phyloP scores from a whole-genome alignment of 495 filamentous ascomycete genomes.

The Aspergillus sclerotioniger region DNA sequence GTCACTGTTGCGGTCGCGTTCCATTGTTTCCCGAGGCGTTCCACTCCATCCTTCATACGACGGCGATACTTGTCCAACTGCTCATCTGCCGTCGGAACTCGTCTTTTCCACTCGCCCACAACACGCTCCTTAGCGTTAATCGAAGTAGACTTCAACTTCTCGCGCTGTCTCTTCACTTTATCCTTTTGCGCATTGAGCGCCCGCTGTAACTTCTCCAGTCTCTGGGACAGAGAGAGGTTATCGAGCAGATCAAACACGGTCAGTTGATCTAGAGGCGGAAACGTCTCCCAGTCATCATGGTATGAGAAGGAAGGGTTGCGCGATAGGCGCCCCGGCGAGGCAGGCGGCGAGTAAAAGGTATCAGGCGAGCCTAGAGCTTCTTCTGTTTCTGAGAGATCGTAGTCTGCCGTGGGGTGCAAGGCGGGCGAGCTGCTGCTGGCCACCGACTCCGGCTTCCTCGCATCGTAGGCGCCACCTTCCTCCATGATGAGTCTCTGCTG shows the following conservation, averaged over 20 bases:
- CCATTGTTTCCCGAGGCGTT: constrained; percentile 81
- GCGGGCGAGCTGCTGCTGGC: constrained; percentile 27
- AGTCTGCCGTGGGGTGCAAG: constrained; percentile 25
- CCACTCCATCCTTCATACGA: constrained; percentile 83
- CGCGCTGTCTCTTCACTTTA: constrained; percentile 76
- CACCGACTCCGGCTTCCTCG: constrained; percentile 26
- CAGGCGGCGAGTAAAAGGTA: constrained; percentile 35
- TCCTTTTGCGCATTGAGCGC: constrained; percentile 77
- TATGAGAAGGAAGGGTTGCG: constrained; percentile 75
- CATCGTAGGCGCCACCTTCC: constrained; percentile 25
- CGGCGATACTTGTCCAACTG: constrained; percentile 87
- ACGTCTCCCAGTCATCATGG: constrained; percentile 85
- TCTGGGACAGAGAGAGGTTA: constrained; percentile 84
- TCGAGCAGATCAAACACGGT: constrained; percentile 92
- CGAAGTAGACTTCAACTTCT: constrained; percentile 63
- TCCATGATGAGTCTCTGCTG: constrained; percentile 47
- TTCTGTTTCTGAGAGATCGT: constrained; percentile 31
- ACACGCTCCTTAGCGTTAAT: constrained; percentile 66
- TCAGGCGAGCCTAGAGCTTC: constrained; percentile 18
- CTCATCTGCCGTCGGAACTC: constrained; percentile 82
- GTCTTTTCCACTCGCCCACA: constrained; percentile 81
- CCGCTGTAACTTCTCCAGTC: constrained; percentile 83
- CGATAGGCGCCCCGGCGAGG: constrained; percentile 51
- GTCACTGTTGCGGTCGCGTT: constrained; percentile 85
- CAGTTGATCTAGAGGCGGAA: constrained; percentile 86